Evolutionary conservation across 495 filamentous ascomycete genomes (phyloP).

Genomic region (Choiromyces venosus): DNA sequence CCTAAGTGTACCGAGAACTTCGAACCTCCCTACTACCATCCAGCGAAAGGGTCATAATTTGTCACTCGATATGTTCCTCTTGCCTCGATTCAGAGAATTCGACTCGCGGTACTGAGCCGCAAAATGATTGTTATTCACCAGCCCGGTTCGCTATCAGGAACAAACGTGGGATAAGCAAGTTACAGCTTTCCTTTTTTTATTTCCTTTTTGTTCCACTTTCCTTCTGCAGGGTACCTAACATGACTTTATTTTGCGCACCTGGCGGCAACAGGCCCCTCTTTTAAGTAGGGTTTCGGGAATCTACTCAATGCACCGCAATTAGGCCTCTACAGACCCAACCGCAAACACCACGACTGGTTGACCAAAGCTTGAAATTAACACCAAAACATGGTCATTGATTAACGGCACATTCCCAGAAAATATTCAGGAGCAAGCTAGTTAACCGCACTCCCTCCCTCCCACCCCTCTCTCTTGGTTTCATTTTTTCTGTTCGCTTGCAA

Average conservation of each 20-base stretch:
- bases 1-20: no score
- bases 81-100: neutral
- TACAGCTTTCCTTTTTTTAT: neutral
- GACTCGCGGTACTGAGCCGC: neutral
- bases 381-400: neutral
- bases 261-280: neutral
- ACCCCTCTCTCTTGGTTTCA: neutral
- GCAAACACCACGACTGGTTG: neutral
- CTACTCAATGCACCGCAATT: neutral
- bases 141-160: constrained; percentile 1
- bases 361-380: neutral
- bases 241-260: neutral
- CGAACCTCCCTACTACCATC: neutral
- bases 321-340: neutral
- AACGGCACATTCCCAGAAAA: neutral
- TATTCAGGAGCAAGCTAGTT: neutral
- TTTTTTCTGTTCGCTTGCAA: neutral
- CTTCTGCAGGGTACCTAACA: neutral
- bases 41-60: neutral
- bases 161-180: neutral
- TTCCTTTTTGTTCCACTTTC: neutral
- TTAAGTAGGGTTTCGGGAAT: neutral
- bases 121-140: neutral
- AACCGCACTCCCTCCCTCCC: neutral
- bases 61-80: neutral